Base-by-base conservation (phyloP, 1,284 basidiomycete genomes). In the Puccinia polysora region DNA sequence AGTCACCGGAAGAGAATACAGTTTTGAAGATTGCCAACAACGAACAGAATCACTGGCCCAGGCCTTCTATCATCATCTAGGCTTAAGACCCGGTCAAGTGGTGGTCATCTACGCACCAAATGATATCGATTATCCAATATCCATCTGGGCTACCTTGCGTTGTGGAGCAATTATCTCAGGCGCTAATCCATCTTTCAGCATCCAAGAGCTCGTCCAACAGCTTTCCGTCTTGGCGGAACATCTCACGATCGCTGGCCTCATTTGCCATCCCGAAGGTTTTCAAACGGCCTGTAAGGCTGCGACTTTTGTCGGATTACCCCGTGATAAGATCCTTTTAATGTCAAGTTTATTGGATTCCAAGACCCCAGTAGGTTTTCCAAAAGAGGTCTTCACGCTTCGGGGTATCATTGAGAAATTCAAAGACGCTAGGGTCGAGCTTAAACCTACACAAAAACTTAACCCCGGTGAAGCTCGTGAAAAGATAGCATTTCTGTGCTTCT, bases 401-500 rank as follows among this genome's bases (percentile, higher is more conserved):
- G 82, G 84, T 2, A 79, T 90, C 38, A 63, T 78, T 43, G 67
- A 74, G 53, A 74, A 76, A 40, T 76, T 75, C 25, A 74, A 81
- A 15, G 82, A 86, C 64, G 86, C 86, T 1, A 78, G 84, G 67
- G 78, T 78, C 0, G 77, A 77, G 30, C 80, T 76, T 43, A 88
- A 84, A 75, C 81, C 79, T 2, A 85, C 86, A 75, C 80, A 82
- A 40, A 81, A 79, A 18, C 81, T 91, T 47, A 79, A 76, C 18
- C 82, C 84, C 1, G 88, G 87, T 0, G 89, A 90, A 79, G 85
- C 82, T 20, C 85, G 83, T 78, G 85, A 82, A 7, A 86, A 86
- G 73, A 75, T 90, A 4, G 90, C 89, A 0, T 87, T 91, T 75
- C 80, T 90, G 45, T 86, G 83, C 62, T 89, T 91, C 78, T 90